Evolutionary conservation across 2,329 filamentous ascomycete genomes (phyloP).

Genomic region (Ophiostoma sp.): DNA sequence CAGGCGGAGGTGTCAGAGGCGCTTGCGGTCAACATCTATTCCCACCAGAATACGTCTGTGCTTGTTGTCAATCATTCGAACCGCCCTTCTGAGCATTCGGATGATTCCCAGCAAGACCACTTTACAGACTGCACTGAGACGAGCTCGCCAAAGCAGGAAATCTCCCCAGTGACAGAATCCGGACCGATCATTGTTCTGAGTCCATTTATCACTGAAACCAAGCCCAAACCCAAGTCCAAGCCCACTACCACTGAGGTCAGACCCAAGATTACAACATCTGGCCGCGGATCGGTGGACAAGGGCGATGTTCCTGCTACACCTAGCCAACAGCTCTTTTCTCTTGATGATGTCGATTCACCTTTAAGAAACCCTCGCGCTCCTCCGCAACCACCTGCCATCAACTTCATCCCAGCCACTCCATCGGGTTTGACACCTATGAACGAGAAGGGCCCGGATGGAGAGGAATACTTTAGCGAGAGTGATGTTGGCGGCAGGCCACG

Average conservation of each 20-base stretch:
- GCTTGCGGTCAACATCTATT: constrained; percentile 55
- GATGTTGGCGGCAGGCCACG: constrained; percentile 30
- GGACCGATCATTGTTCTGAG: not conserved
- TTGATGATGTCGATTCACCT: constrained; percentile 56
- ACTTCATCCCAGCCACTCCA: constrained; percentile 59
- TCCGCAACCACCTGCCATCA: constrained; percentile 49
- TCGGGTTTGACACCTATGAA: constrained; percentile 53
- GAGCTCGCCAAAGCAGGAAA: constrained; percentile 18
- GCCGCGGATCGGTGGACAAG: constrained; percentile 22
- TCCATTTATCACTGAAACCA: not conserved
- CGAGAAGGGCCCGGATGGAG: constrained; percentile 48
- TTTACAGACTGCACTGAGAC: constrained; percentile 20
- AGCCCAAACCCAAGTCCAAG: not conserved
- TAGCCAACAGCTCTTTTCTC: constrained; percentile 44
- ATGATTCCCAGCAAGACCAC: constrained; percentile 27
- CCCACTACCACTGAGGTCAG: not conserved
- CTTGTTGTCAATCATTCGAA: constrained; percentile 54
- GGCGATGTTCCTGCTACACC: constrained; percentile 44
- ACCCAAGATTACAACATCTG: constrained; percentile 29
- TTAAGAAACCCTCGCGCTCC: constrained; percentile 58
- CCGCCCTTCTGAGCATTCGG: constrained; percentile 45
- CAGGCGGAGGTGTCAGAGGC: constrained; percentile 58
- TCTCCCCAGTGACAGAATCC: constrained; percentile 29
- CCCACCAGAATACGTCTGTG: constrained; percentile 60
- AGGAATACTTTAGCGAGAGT: constrained; percentile 50